phyloP scores from a whole-genome alignment of 441 rosid species.

The Populus hybrid region DNA sequence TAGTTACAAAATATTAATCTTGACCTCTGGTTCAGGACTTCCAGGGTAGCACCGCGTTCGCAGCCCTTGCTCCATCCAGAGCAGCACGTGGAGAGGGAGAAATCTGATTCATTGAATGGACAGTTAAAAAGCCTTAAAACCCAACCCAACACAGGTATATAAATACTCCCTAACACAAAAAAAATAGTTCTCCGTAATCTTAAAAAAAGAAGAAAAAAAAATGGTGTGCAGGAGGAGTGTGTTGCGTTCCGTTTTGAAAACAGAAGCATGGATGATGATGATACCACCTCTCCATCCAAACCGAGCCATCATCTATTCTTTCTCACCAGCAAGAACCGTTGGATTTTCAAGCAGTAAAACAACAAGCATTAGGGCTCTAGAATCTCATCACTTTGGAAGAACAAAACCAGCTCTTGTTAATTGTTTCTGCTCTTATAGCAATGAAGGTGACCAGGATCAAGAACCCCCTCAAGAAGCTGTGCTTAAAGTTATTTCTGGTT shows the following conservation, averaged over 20 bases:
- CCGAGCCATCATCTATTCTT: slow-evolving; percentile 25
- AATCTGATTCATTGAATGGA: slow-evolving; percentile 18
- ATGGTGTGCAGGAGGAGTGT: slow-evolving; percentile 75
- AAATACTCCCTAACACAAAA: background rate
- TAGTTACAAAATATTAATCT: too few relatives aligned
- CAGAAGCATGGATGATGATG: slow-evolving; percentile 49
- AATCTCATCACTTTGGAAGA: slow-evolving; percentile 17
- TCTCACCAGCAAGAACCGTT: slow-evolving; percentile 20
- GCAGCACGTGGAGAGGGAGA: slow-evolving; percentile 2
- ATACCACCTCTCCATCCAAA: slow-evolving; percentile 18
- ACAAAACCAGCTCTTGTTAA: slow-evolving; percentile 25
- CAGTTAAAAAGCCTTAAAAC: background rate
- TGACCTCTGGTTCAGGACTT: too few relatives aligned
- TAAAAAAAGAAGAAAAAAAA: background rate
- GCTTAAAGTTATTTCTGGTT: slow-evolving; percentile 91
- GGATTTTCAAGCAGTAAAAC: slow-evolving; percentile 22
- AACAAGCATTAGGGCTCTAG: slow-evolving; percentile 34
- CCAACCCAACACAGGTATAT: background rate
- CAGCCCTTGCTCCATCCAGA: background rate
- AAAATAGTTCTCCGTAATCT: background rate
- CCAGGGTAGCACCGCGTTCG: too few relatives aligned
- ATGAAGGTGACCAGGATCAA: slow-evolving; percentile 59
- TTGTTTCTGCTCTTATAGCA: slow-evolving; percentile 35
- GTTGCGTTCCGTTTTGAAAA: slow-evolving; percentile 47
- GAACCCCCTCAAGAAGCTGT: slow-evolving; percentile 94